Conservation (phyloP, 805 yeast species). For the Candida germanica region DNA sequence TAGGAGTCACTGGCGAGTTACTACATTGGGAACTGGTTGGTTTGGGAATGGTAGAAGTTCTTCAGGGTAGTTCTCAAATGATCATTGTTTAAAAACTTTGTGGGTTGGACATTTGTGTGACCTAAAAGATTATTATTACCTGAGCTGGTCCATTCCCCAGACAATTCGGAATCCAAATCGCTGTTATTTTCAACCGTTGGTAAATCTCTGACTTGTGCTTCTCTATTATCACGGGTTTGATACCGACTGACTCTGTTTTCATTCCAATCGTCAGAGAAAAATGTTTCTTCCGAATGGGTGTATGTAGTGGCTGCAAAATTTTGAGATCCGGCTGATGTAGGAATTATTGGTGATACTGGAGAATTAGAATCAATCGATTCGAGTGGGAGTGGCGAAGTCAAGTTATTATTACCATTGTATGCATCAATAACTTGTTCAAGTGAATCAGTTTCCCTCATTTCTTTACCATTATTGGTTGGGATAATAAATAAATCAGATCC, state of each 20-base stretch:
- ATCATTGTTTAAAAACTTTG: constrained; percentile 13
- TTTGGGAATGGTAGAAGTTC: not conserved
- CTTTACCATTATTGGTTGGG: not conserved
- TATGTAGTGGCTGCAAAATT: not conserved
- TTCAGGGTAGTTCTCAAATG: constrained; percentile 9
- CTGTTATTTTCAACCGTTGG: too few species aligned
- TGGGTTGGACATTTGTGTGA: constrained; percentile 9
- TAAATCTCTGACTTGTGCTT: too few species aligned
- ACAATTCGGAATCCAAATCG: not conserved
- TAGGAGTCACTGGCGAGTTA: too few species aligned
- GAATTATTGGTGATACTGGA: too few species aligned
- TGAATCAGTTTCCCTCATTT: not conserved
- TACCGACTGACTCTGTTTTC: constrained; percentile 5
- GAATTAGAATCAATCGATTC: not conserved
- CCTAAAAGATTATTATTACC: constrained; percentile 3
- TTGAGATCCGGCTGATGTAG: too few species aligned
- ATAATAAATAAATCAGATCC: not conserved
- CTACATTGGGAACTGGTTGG: too few species aligned
- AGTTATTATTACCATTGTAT: too few species aligned
- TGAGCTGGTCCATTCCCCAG: constrained; percentile 1
- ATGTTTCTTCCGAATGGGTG: constrained; percentile 7
- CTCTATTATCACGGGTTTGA: too few species aligned
- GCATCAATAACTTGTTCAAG: not conserved
- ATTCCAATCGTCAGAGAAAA: constrained; percentile 16
- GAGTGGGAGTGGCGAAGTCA: too few species aligned